Conservation (phyloP, 306 rosid genomes). For the Myrica gale region DNA sequence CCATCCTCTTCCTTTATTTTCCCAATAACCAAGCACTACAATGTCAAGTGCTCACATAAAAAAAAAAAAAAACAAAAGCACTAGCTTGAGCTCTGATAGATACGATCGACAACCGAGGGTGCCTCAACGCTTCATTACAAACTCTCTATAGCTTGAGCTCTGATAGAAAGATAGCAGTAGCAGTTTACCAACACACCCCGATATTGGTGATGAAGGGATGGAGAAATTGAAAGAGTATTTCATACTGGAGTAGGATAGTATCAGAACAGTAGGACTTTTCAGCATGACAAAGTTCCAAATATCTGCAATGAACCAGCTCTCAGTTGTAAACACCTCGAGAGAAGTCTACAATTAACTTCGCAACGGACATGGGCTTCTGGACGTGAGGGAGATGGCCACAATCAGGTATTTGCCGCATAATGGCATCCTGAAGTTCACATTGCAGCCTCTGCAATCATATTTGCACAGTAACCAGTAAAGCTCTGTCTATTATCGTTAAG, state of each 20-base stretch:
- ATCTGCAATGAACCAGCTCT: neutral
- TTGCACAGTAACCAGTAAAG: conserved; percentile 8
- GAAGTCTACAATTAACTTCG: conserved; percentile 38
- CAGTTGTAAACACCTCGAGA: conserved; percentile 15
- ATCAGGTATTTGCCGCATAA: conserved; percentile 31
- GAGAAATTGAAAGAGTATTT: too few species aligned
- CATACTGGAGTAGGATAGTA: neutral
- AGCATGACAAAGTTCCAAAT: neutral
- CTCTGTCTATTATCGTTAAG: neutral
- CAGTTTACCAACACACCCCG: too few species aligned
- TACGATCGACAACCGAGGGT: too few species aligned
- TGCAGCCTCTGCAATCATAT: conserved; percentile 42
- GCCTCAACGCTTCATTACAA: too few species aligned
- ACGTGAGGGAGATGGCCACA: conserved; percentile 61
- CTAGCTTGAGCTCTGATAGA: too few species aligned
- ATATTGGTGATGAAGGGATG: too few species aligned
- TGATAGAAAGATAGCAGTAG: too few species aligned
- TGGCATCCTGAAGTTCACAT: conserved; percentile 45
- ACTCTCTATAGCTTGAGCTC: too few species aligned
- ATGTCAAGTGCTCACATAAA: too few species aligned
- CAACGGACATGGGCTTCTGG: conserved; percentile 37
- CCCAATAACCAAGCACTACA: too few species aligned
- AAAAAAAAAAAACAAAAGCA: too few species aligned
- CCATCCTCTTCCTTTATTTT: too few species aligned
- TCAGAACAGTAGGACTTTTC: neutral